Evolutionary conservation across 257 asterid genomes (phyloP).

Genomic region (Salvia miltiorrhiza): DNA sequence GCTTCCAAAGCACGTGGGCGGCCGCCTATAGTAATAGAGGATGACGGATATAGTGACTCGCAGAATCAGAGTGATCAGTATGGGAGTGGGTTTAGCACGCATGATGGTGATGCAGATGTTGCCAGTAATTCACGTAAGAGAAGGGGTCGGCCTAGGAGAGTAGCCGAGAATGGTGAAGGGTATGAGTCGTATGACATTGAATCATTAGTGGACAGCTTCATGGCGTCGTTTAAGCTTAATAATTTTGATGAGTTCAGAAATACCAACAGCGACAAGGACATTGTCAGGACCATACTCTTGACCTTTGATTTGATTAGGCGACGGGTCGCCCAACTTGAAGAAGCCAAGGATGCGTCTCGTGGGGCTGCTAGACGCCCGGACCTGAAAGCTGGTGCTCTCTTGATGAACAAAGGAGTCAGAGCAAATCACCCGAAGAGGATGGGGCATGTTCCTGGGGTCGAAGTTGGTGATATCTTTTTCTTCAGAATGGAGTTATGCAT

Average conservation of each 20-base stretch:
- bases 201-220: constrained; percentile 37
- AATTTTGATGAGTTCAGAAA: constrained; percentile 54
- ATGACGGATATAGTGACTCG: constrained; percentile 51
- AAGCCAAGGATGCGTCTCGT: constrained; percentile 37
- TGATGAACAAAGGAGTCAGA: constrained; percentile 69
- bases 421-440: constrained; percentile 60
- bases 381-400: constrained; percentile 48
- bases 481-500: constrained; percentile 88
- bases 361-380: constrained; percentile 72
- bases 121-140: constrained; percentile 43
- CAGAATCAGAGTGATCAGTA: constrained; percentile 35
- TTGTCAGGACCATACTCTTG: constrained; percentile 45
- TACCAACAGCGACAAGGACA: constrained; percentile 56
- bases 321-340: constrained; percentile 61
- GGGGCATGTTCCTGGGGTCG: constrained; percentile 79
- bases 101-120: constrained; percentile 30
- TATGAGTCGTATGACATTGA: constrained; percentile 34
- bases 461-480: constrained; percentile 86
- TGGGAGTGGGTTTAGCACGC: constrained; percentile 27
- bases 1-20: constrained; percentile 22
- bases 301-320: constrained; percentile 59
- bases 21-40: constrained; percentile 38
- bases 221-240: constrained; percentile 45
- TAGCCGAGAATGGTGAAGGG: constrained; percentile 28
- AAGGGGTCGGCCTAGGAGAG: constrained; percentile 45